A percentile compares a stretch with the other conserved stretches of the same genome.
phyloP scores from a whole-genome alignment of 805 yeast species.

The Pichia manshurica region DNA sequence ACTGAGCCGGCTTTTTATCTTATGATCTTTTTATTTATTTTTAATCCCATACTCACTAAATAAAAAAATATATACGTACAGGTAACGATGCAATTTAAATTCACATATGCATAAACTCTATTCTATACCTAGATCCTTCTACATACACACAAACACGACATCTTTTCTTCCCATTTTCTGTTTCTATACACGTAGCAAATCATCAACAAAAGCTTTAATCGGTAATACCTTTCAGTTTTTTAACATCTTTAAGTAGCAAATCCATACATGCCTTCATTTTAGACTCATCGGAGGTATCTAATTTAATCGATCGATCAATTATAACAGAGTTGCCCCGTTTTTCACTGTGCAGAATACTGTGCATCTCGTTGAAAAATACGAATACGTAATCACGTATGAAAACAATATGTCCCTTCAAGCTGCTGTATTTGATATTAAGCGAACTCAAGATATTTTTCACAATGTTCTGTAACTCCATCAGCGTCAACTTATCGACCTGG shows the following conservation, averaged over 20 bases:
- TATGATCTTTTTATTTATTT: background rate
- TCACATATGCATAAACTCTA: constrained; percentile 2
- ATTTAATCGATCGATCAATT: constrained; percentile 5
- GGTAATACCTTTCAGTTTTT: constrained; percentile 8
- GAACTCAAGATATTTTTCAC: constrained; percentile 18
- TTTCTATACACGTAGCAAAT: too few relatives aligned
- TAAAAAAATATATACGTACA: too few relatives aligned
- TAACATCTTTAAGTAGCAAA: constrained; percentile 13
- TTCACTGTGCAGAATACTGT: constrained; percentile 12
- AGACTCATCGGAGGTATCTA: constrained; percentile 8
- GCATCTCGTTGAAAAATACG: constrained; percentile 14
- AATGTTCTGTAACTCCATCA: constrained; percentile 16
- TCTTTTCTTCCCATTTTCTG: too few relatives aligned
- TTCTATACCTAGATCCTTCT: too few relatives aligned
- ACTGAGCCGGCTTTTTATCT: background rate
- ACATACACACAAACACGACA: too few relatives aligned
- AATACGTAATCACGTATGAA: constrained; percentile 16
- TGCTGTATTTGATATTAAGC: constrained; percentile 12
- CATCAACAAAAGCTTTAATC: background rate
- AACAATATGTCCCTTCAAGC: constrained; percentile 10
- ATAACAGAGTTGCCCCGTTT: constrained; percentile 1
- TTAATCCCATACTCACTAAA: too few relatives aligned
- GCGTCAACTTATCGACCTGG: constrained; percentile 12
- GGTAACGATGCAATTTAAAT: too few relatives aligned
- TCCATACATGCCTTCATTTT: constrained; percentile 14